These are phyloP conservation scores for Cutaneotrichosporon arboriforme DNA, from an alignment of 1,284 basidiomycete species.

Conservation along the genomic window DNA sequence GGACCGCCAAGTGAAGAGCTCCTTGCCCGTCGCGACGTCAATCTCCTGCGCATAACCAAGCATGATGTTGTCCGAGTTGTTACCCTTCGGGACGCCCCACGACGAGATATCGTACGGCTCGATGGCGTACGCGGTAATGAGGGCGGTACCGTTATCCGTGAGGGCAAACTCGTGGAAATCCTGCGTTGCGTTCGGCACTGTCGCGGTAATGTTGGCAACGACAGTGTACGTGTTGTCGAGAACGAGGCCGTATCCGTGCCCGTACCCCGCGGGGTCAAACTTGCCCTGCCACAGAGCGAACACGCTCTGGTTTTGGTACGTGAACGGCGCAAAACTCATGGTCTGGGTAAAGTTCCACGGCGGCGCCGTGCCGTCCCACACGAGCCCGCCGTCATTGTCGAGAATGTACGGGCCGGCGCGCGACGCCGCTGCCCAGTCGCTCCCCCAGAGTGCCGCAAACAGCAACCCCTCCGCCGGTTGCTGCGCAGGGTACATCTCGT, in stretches of 20 bases:
- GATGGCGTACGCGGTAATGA: slow-evolving; percentile 28
- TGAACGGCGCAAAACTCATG: slow-evolving; percentile 23
- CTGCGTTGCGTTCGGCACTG: not conserved
- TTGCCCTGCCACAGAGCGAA: slow-evolving; percentile 30
- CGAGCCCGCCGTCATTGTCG: slow-evolving; percentile 26
- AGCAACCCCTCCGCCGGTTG: slow-evolving; percentile 12
- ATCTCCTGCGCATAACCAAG: slow-evolving; percentile 36
- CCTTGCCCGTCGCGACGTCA: slow-evolving; percentile 30
- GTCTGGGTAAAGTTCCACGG: slow-evolving; percentile 25
- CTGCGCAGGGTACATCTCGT: slow-evolving; percentile 15
- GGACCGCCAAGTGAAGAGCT: slow-evolving; percentile 31
- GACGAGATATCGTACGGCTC: slow-evolving; percentile 22
- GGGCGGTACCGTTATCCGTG: slow-evolving; percentile 33
- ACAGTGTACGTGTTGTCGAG: slow-evolving; percentile 28
- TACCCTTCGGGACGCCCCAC: slow-evolving; percentile 18
- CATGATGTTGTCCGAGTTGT: slow-evolving; percentile 27
- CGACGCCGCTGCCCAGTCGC: slow-evolving; percentile 12
- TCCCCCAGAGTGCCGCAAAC: slow-evolving; percentile 30
- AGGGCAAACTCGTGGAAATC: slow-evolving; percentile 25
- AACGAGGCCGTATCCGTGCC: slow-evolving; percentile 22
- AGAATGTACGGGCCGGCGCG: slow-evolving; percentile 23
- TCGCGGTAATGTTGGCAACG: slow-evolving; percentile 24
- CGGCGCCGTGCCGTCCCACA: slow-evolving; percentile 25
- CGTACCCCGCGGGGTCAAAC: slow-evolving; percentile 25
- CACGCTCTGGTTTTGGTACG: slow-evolving; percentile 24